Base-by-base conservation (phyloP, 495 filamentous ascomycete genomes). In the Aspergillus avenaceus region DNA sequence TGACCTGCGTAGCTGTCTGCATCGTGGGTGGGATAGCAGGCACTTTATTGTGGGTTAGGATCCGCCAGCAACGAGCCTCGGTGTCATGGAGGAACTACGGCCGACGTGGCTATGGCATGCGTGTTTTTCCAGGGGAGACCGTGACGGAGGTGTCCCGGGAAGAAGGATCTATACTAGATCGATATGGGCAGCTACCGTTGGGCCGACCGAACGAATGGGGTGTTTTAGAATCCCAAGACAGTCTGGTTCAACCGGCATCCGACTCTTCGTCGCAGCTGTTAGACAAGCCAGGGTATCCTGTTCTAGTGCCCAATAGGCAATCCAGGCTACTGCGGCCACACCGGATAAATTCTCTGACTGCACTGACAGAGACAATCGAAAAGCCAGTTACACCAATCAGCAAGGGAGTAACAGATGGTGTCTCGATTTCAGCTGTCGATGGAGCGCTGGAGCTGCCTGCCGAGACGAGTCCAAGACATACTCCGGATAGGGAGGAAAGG, bases 191-290 rank as follows among this genome's bases (percentile, higher is more conserved):
- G 24, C 52, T 69, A 11, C 69, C 69, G 13, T 75, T 69, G 50
- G 67, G 67, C 8, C 66, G 65, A 42, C 65, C 66, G 16, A 55
- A 49, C 3, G 71, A 70, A 67, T 77, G 72, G 64, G 72, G 70
- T 13, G 59, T 72, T 34, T 43, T 74, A n/a, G 50, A 66, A 11
- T 78, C 75, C 8, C 59, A 64, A 8, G 72, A 76, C 25, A 67
- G 58, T 46, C 50, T 76, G 5, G 27, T 58, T 14, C 54, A 47
- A n/a, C 42, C 56, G 4, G 51, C 56, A 7, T 46, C 34, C 7
- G 55, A 51, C 13, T 60, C 66, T n/a, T n/a, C n/a, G n/a, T n/a
- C n/a, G n/a, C n/a, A n/a, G n/a, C n/a, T n/a, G n/a, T n/a, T n/a
- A n/a, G n/a, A n/a, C n/a, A n/a, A n/a, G n/a, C n/a, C n/a, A n/a